Base-by-base conservation (phyloP, 441 rosid species). In the Capsella rubella region DNA sequence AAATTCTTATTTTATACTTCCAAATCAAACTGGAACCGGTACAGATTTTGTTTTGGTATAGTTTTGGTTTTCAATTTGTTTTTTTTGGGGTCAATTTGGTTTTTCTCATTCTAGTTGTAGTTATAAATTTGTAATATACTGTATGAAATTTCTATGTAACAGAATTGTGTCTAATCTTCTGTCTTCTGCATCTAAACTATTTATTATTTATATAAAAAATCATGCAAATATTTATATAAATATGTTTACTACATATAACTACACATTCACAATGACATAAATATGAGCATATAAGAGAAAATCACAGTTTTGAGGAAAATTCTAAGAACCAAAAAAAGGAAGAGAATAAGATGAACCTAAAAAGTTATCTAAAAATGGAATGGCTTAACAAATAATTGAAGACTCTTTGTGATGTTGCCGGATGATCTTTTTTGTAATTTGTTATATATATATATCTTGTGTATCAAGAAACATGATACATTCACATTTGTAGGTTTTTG, bases 241-340 rank as follows among this genome's bases (percentile, higher is more conserved):
- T 54, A 64, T 60, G 47, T 52, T 40, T 40, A 40, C 45, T 74
- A 60, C 56, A 60, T n/a, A 39, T 15, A 68, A 21, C 69, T 75
- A 47, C 53, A 56, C 54, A 70, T 70, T 71, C 56, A 70, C 72
- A 55, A 62, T 37, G 31, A 28, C 65, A 76, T 64, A 18, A 40
- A 56, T 64, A 64, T 50, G 40, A 76, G 57, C 56, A 64, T 40
- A 15, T 0, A 31, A 61, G 8, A 50, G 39, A 5, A 67, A 66
- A 37, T 43, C 10, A 62, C 15, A 18, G 64, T 75, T 42, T 53
- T 53, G 31, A 56, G 6, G 3, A 50, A 67, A 50, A 9, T 28
- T 39, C 68, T 64, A 42, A 21, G 0, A 40, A 43, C 5, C 37
- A 11, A 31, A 31, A 31, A 32, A 21, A 18, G 10, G 61, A 61